These are phyloP conservation scores for Glaciozyma martinii DNA, from an alignment of 768 basidiomycete genomes.

Conservation along the genomic window DNA sequence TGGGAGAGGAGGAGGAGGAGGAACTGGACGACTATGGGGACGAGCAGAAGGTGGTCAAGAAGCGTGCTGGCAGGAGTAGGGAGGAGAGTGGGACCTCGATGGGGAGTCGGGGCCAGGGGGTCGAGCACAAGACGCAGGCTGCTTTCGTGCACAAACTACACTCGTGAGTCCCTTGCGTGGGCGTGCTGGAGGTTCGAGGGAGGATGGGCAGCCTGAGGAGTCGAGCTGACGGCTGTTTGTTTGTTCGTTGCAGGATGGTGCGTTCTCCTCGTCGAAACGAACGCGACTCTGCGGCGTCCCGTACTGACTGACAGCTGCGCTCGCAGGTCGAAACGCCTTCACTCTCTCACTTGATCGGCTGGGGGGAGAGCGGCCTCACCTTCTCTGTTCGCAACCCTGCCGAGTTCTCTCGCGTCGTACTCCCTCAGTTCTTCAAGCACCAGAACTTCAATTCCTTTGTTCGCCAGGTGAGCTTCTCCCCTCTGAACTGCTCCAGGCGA, in stretches of 20 bases:
- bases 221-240: too few relatives aligned
- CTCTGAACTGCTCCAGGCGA: background rate
- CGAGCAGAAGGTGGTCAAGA: too few relatives aligned
- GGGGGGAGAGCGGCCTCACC: constrained; percentile 15
- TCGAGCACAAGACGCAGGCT: background rate
- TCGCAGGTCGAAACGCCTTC: constrained; percentile 9
- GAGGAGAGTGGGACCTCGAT: background rate
- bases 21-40: too few relatives aligned
- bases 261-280: background rate
- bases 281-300: too few relatives aligned
- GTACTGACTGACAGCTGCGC: too few relatives aligned
- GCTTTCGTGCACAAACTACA: background rate
- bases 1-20: too few relatives aligned
- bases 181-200: too few relatives aligned
- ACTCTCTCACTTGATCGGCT: constrained; percentile 16
- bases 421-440: constrained; percentile 43
- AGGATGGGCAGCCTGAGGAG: too few relatives aligned
- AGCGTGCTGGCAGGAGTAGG: too few relatives aligned
- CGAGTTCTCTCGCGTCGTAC: constrained; percentile 26
- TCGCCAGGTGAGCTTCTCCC: constrained; percentile 35
- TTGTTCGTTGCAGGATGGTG: background rate
- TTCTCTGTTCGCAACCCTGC: constrained; percentile 20
- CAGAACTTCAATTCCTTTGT: constrained; percentile 41
- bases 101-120: background rate
- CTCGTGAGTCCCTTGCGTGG: background rate